Evolutionary conservation across 116 monocot genomes (phyloP).

Genomic region (Papilionanthe hybrid): DNA sequence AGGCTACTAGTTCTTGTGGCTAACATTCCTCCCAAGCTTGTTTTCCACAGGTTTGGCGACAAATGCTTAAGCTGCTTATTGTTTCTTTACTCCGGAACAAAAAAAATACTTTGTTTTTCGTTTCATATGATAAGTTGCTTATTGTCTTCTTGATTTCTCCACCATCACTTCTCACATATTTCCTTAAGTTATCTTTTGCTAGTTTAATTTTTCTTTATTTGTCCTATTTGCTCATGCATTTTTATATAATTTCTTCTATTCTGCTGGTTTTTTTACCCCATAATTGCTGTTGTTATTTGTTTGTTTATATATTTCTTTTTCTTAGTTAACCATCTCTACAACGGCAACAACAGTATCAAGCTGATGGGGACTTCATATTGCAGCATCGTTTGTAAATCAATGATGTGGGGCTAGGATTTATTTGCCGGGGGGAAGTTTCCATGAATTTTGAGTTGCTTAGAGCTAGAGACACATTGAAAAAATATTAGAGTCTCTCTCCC

Average conservation of each 20-base stretch:
- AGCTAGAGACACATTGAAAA: too few relatives aligned
- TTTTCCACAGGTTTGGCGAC: neutral
- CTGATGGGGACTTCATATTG: neutral
- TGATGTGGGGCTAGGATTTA: too few relatives aligned
- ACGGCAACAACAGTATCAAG: neutral
- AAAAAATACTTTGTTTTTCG: neutral
- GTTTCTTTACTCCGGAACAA: neutral
- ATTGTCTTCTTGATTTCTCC: too few relatives aligned
- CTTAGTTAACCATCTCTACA: neutral
- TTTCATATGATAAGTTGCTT: neutral
- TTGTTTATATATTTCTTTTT: neutral
- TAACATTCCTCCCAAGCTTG: neutral
- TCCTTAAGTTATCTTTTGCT: neutral
- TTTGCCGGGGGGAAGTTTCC: too few relatives aligned
- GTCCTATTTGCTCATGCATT: neutral
- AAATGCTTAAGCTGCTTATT: neutral
- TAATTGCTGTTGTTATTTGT: neutral
- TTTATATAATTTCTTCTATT: neutral
- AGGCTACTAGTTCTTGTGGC: neutral
- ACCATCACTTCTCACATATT: neutral
- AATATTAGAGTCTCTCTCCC: too few relatives aligned
- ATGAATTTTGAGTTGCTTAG: too few relatives aligned
- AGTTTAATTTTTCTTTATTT: neutral
- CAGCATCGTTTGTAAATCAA: neutral
- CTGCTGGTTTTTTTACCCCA: neutral